Base-by-base conservation (phyloP, 257 asterid genomes). In the Jacaranda copaia region DNA sequence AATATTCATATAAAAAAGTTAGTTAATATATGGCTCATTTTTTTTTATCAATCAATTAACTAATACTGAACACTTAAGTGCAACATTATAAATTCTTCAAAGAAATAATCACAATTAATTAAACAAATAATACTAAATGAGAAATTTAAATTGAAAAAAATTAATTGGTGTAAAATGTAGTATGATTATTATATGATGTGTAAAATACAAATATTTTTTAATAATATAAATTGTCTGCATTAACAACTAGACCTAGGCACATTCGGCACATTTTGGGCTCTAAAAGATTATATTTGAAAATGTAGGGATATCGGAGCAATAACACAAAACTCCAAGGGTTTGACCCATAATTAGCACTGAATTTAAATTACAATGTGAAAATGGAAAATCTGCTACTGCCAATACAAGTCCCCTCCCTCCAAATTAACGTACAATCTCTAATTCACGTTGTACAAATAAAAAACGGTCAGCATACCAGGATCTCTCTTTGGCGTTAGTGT, bases 401-500 rank as follows among this genome's bases (percentile, higher is more conserved):
- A 74, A n/a, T 38, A 49, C 74, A 60, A 40, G 0, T 48, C 18
- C 35, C 48, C 13, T 62, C 70, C 68, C 51, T 75, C 87, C 85
- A 86, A 1, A 6, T 12, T 4, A 43, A 39, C 38, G 43, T 9
- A 73, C 81, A 55, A 67, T 43, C 20, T 15, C 1, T 36, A 0
- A 3, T 58, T 48, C 53, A 52, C 25, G 40, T 0, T 0, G 76
- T 77, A 81, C 83, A 78, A 65, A 7, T 42, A 18, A 1, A 6
- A 10, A 3, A 1, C 12, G 73, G 55, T 46, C 65, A 32, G 39
- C 60, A 58, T 57, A 53, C 56, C 68, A 53, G 18, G 51, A 16
- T 5, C 7, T 8, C 18, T 57, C 46, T 68, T 25, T 86, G 88
- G 82, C 76, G 64, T 62, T 82, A 86, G 86, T 49, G 69, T 70